These are phyloP conservation scores for Malania oleifera DNA, from an alignment of 164 flowering plant genomes.

Conservation along the genomic window DNA sequence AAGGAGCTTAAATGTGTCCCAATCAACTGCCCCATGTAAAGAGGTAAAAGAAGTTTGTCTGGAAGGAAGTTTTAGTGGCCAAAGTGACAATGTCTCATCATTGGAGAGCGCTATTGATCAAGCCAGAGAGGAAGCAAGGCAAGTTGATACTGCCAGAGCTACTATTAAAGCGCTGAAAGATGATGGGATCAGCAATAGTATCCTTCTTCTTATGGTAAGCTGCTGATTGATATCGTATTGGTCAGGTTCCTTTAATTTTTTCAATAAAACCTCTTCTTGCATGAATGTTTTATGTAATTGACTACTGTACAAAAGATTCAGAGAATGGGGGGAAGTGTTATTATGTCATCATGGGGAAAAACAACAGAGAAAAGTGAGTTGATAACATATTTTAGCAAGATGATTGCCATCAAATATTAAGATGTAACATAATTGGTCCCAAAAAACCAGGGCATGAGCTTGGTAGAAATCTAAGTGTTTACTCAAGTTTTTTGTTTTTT, in stretches of 20 bases:
- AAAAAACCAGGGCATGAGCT: too few species aligned
- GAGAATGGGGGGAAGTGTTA: too few species aligned
- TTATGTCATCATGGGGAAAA: too few species aligned
- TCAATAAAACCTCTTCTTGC: too few species aligned
- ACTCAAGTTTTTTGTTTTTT: background rate
- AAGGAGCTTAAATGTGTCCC: constrained; percentile 41
- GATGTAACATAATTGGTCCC: too few species aligned
- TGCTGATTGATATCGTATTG: background rate
- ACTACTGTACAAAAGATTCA: too few species aligned
- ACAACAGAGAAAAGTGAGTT: too few species aligned
- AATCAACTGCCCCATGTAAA: constrained; percentile 9
- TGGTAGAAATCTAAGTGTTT: too few species aligned
- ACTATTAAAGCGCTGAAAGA: constrained; percentile 57
- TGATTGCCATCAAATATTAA: too few species aligned
- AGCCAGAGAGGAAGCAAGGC: constrained; percentile 67
- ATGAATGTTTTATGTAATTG: too few species aligned
- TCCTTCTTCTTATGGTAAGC: constrained; percentile 56
- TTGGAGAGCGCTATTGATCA: constrained; percentile 56
- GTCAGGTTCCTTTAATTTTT: background rate
- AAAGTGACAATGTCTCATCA: constrained; percentile 29
- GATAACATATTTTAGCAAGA: too few species aligned
- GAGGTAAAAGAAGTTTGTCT: constrained; percentile 30
- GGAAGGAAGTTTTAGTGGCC: constrained; percentile 11
- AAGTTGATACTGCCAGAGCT: constrained; percentile 54
- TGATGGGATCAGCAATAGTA: constrained; percentile 70